Evolutionary conservation across 495 filamentous ascomycete species (phyloP).

Genomic region (Aspergillus cristatus): DNA sequence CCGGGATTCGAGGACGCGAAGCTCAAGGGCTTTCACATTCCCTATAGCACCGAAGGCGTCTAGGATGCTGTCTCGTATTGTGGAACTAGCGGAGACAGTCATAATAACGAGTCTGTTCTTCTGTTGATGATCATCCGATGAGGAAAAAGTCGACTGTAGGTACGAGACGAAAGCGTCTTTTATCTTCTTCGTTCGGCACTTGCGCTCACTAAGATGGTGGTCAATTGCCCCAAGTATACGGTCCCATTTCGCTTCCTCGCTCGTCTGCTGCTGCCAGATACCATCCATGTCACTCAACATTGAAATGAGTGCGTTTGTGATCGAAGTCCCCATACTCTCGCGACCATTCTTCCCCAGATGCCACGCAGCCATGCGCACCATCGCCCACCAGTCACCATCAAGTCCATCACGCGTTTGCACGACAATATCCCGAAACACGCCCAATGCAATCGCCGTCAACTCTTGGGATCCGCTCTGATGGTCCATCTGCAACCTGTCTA

Average conservation of each 20-base stretch:
- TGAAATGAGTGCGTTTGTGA: constrained; percentile 39
- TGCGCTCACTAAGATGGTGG: constrained; percentile 21
- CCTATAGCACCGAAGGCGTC: constrained; percentile 17
- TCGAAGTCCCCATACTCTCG: constrained; percentile 55
- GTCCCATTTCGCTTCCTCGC: constrained; percentile 17
- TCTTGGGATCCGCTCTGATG: constrained; percentile 49
- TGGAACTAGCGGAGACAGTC: constrained; percentile 53
- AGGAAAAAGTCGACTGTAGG: constrained; percentile 19
- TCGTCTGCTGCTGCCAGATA: constrained; percentile 4
- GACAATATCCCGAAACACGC: constrained; percentile 35
- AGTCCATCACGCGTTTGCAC: constrained; percentile 11
- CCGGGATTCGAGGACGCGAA: constrained; percentile 56
- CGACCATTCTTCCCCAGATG: constrained; percentile 55
- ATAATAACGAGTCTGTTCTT: constrained; percentile 35
- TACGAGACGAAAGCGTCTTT: constrained; percentile 27
- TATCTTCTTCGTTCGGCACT: constrained; percentile 15
- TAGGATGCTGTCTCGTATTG: constrained; percentile 39
- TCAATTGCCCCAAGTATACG: constrained; percentile 20
- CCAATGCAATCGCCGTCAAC: constrained; percentile 41
- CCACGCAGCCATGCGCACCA: constrained; percentile 49
- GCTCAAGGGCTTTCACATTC: constrained; percentile 31
- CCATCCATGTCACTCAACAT: constrained; percentile 32
- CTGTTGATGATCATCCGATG: no score
- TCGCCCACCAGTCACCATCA: constrained; percentile 39
- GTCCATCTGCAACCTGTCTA: constrained; percentile 40